Evolutionary conservation across 2,329 filamentous ascomycete species (phyloP).

Genomic region (Beauveria australis): DNA sequence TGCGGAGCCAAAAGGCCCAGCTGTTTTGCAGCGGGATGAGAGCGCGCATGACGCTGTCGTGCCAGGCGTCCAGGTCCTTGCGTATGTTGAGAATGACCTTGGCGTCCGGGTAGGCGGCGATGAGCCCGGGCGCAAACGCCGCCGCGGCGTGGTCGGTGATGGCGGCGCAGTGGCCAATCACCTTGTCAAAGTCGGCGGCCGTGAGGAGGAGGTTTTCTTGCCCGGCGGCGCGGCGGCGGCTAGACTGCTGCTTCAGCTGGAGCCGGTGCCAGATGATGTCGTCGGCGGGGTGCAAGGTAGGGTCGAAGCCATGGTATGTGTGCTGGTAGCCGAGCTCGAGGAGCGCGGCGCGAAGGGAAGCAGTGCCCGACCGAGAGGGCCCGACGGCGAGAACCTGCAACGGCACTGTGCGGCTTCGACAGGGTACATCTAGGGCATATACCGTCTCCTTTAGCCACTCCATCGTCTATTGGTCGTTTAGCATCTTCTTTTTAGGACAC

Average conservation of each 20-base stretch:
- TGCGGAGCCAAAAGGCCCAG: conserved; percentile 14
- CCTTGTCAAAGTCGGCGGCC: conserved; percentile 6
- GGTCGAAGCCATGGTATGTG: conserved; percentile 9
- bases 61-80: conserved; percentile 30
- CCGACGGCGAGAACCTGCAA: conserved; percentile 1
- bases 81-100: conserved; percentile 35
- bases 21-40: conserved; percentile 8
- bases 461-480: not conserved
- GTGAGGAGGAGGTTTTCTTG: too few relatives aligned
- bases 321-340: conserved; percentile 6
- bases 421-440: not conserved
- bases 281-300: not conserved
- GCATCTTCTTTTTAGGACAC: too few relatives aligned
- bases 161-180: conserved; percentile 10
- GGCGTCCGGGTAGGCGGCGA: conserved; percentile 26
- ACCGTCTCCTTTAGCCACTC: not conserved
- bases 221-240: too few relatives aligned
- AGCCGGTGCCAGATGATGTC: not conserved
- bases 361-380: conserved; percentile 6
- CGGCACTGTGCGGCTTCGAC: not conserved
- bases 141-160: conserved; percentile 12
- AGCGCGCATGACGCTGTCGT: conserved; percentile 21
- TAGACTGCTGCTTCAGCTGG: not conserved
- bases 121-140: not conserved
- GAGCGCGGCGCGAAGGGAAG: conserved; percentile 3